These are phyloP conservation scores for Fraxinus sp. DNA, from an alignment of 305 asterid species.

Conservation along the genomic window DNA sequence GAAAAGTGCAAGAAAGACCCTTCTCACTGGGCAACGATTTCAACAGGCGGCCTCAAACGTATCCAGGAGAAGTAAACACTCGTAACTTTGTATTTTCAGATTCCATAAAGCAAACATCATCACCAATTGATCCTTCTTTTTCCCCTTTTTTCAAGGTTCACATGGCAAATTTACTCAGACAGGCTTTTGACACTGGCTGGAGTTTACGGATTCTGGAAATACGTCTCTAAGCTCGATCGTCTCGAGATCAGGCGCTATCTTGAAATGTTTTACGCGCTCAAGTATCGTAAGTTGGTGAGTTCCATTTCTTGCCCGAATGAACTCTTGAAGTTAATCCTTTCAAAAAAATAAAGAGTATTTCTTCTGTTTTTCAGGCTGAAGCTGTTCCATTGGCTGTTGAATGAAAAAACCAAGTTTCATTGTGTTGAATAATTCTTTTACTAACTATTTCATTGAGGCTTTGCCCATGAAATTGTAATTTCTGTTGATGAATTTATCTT, in stretches of 20 bases:
- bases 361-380: slow-evolving; percentile 45
- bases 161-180: slow-evolving; percentile 77
- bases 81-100: not conserved
- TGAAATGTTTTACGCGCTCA: slow-evolving; percentile 69
- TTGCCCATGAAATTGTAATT: not conserved
- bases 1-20: slow-evolving; percentile 57
- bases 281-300: slow-evolving; percentile 52
- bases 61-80: slow-evolving; percentile 63
- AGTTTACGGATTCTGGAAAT: slow-evolving; percentile 74
- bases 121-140: not conserved
- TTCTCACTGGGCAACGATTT: slow-evolving; percentile 57
- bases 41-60: slow-evolving; percentile 57
- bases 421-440: not conserved
- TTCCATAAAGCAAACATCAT: not conserved
- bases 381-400: slow-evolving; percentile 67
- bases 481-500: not conserved
- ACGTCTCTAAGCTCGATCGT: slow-evolving; percentile 63
- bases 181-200: slow-evolving; percentile 68
- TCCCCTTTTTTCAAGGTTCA: slow-evolving; percentile 39
- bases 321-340: not conserved
- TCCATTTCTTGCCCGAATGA: not conserved
- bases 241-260: slow-evolving; percentile 62
- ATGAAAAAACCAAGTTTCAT: slow-evolving; percentile 18
- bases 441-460: slow-evolving; percentile 12
- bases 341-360: not conserved